Evolutionary conservation across 139 green algal genomes (phyloP), one percentile per base, ranked within the genome.

Genomic region (Coelastrella sp.): DNA sequence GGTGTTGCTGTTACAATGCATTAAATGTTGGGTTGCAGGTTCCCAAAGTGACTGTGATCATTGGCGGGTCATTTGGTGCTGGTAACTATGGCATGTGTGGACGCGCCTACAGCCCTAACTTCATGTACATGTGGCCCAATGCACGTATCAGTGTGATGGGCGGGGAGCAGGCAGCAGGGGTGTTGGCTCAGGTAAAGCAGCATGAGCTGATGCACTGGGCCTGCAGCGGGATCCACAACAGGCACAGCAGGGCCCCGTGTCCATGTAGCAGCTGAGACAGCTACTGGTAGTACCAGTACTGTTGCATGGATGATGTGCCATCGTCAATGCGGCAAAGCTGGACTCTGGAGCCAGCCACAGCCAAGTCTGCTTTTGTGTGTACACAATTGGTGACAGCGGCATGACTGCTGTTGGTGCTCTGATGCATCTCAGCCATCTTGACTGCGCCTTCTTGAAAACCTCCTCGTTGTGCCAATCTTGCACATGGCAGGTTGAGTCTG

Each of bases 101-200:
- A 4, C 96, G 98, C 17, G 97, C 97, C 57, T 99, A 98, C 95
- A 95, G 90, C 83, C 97, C 97, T 0, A 89, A 95, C 92, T 99
- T 99, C 92, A 90, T 99, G 74, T 99, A 97, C 94, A 99, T 96
- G 93, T 99, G 97, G 97, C 97, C 97, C 78, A 99, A 98, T 87
- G 95, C 97, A 0, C 94, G 97, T n/a, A 98, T 99, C 90, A 93
- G 89, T 11, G 97, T 99, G 68, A 99, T 99, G 97, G 97, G 97
- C 7, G 97, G 97, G 17, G 95, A 97, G 73, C 96, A 99, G 91
- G 97, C 97, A 3, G 95, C 96, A 73, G 92, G 94, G 7, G 95
- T 98, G 87, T 93, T 98, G 56, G 92, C 95, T 15, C 92, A 96
- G 92, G 91, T 95, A 68, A 75, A 90, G 57, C 57, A 63, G 15